Base-by-base conservation (phyloP, 139 green algal species). In the Zygnema cylindricum region DNA sequence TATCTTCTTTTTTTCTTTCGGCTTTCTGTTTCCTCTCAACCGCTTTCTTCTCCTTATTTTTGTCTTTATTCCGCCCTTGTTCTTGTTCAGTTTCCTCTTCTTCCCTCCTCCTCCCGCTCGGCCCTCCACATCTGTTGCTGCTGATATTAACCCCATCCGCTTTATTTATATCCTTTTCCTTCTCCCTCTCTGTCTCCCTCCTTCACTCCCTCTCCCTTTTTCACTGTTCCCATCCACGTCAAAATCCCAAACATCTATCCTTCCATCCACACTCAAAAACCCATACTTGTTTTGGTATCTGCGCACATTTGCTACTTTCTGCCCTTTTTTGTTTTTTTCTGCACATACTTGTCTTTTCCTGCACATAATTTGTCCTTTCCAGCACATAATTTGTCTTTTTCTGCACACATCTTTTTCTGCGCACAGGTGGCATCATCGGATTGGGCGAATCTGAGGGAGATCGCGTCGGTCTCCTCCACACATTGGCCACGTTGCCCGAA, bases 401-500 rank as follows among this genome's bases (percentile, higher is more conserved):
- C 57, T n/a, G 57, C 30, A 30, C 30, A 30, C 30, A 30, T 30
- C 30, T 30, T 73, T n/a, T n/a, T n/a, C n/a, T n/a, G n/a, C n/a
- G n/a, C n/a, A 43, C 76, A 90, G 85, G 88, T 1, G 88, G 88
- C 0, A 92, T 92, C 76, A 90, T 92, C 39, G 86, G 89, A 11
- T 86, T 92, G 89, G 82, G 89, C 1, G 97, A 99, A 93, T 93
- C 86, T 1, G 85, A 93, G 32, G 90, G 95, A 84, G 96, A 98
- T 90, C 90, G 96, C 2, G 95, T 96, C 33, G 94, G 95, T 0
- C 90, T 98, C 77, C 91, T 98, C 73, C 95, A 92, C 94, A 96
- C 90, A 78, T 95, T 99, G 38, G 96, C 97, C 82, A 99, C 96
- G 0, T 94, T 99, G 82, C 96, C 97, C 0, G 95, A 95, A 55